These are phyloP conservation scores for Acer campestre DNA, from an alignment of 345 rosid species.

Conservation along the genomic window DNA sequence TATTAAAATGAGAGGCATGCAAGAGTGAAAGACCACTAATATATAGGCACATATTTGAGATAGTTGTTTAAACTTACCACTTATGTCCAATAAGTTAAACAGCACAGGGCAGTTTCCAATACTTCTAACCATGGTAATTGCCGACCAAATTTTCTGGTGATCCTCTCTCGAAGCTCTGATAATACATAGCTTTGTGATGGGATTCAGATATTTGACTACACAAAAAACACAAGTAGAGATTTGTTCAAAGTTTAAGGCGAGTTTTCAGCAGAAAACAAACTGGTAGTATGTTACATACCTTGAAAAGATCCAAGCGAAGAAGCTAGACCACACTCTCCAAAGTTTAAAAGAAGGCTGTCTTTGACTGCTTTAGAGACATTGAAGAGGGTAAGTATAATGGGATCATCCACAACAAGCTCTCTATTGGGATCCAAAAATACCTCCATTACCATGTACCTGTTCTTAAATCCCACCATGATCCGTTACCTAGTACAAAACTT, in stretches of 20 bases:
- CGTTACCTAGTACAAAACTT: background rate
- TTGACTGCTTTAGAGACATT: slow-evolving; percentile 63
- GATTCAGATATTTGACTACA: slow-evolving; percentile 76
- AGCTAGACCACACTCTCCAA: slow-evolving; percentile 77
- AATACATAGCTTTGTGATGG: slow-evolving; percentile 66
- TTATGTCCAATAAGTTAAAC: slow-evolving; percentile 67
- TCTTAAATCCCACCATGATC: slow-evolving; percentile 77
- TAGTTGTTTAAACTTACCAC: slow-evolving; percentile 46
- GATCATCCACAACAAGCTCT: slow-evolving; percentile 49
- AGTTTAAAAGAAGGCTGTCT: slow-evolving; percentile 68
- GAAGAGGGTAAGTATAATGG: slow-evolving; percentile 64
- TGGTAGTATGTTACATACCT: slow-evolving; percentile 24
- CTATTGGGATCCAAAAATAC: slow-evolving; percentile 70
- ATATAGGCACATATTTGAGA: background rate
- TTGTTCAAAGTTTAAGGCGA: background rate
- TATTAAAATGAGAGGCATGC: background rate
- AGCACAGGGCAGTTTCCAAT: slow-evolving; percentile 65
- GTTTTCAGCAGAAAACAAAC: background rate
- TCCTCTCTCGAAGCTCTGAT: slow-evolving; percentile 77
- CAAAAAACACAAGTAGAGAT: background rate
- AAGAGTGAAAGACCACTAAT: background rate
- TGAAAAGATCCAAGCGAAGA: slow-evolving; percentile 70
- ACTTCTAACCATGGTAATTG: slow-evolving; percentile 67
- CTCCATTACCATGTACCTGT: slow-evolving; percentile 77
- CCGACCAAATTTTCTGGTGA: slow-evolving; percentile 72